Evolutionary conservation across 2,329 filamentous ascomycete genomes (phyloP).

Genomic region (Akanthomyces muscarius): DNA sequence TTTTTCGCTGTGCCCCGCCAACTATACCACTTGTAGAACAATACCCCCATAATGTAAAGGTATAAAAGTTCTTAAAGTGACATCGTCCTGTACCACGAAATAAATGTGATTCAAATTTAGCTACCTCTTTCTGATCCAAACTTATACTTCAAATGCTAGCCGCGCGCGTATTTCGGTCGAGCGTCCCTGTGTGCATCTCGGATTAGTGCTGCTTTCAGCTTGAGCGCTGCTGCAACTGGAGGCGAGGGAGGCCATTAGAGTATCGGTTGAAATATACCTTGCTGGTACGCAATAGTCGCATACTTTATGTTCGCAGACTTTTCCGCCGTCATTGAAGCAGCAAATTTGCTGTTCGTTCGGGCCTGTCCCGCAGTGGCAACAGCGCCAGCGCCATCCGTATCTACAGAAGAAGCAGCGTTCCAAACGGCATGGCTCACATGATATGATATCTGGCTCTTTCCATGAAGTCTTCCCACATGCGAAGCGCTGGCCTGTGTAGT

Average conservation of each 20-base stretch:
- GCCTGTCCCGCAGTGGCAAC: slow-evolving; percentile 12
- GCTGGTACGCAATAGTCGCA: slow-evolving; percentile 10
- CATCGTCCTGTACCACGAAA: too few relatives aligned
- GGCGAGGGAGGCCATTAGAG: background rate
- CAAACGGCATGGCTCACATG: background rate
- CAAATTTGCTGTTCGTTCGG: slow-evolving; percentile 6
- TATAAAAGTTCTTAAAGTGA: too few relatives aligned
- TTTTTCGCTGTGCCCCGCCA: too few relatives aligned
- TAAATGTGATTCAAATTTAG: too few relatives aligned
- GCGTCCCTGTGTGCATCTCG: background rate
- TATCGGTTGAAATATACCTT: background rate
- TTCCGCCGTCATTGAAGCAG: background rate
- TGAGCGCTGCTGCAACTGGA: background rate
- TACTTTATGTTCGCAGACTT: background rate
- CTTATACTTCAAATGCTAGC: background rate
- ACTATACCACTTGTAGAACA: too few relatives aligned
- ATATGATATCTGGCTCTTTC: background rate
- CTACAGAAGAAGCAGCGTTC: slow-evolving; percentile 4
- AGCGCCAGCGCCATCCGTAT: slow-evolving; percentile 12
- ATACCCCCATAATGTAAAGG: too few relatives aligned
- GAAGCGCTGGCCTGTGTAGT: background rate
- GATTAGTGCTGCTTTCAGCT: background rate
- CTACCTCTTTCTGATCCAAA: too few relatives aligned
- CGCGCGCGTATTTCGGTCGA: background rate
- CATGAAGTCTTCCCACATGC: background rate